These are phyloP conservation scores for Diacronema lutheri DNA, from an alignment of 78 protist species.

Conservation along the genomic window DNA sequence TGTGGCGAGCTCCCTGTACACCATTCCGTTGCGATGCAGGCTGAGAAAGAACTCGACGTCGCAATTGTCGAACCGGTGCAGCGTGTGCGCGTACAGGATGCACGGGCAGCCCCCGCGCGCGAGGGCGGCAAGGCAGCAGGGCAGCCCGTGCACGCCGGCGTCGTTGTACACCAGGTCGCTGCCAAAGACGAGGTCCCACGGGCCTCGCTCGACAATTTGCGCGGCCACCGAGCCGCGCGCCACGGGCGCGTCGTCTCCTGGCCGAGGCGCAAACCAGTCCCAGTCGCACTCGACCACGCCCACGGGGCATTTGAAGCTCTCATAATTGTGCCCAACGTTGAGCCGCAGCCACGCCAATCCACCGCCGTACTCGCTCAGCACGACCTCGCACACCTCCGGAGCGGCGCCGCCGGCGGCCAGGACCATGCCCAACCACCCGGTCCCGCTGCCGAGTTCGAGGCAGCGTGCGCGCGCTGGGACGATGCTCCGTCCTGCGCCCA, in stretches of 20 bases:
- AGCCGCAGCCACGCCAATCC: neutral
- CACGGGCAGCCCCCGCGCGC: neutral
- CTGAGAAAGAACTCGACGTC: neutral
- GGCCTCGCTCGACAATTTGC: neutral
- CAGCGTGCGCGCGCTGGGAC: neutral
- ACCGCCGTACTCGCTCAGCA: neutral
- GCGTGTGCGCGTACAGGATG: neutral
- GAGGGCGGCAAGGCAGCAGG: neutral
- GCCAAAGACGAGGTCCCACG: neutral
- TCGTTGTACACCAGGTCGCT: conserved; percentile 2
- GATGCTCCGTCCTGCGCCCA: neutral
- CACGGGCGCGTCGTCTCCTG: too few species aligned
- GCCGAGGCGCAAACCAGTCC: too few species aligned
- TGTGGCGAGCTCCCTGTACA: neutral
- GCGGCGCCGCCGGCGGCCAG: neutral
- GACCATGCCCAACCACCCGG: neutral
- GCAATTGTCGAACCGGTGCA: neutral
- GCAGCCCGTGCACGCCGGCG: neutral
- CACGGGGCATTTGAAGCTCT: neutral
- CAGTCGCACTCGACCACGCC: neutral
- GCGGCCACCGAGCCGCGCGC: neutral
- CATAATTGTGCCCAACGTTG: neutral
- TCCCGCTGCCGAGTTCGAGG: neutral
- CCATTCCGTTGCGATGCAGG: neutral
- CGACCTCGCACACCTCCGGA: neutral